Conservation (phyloP, 2,329 filamentous ascomycete species). For the Claviceps capensis region DNA sequence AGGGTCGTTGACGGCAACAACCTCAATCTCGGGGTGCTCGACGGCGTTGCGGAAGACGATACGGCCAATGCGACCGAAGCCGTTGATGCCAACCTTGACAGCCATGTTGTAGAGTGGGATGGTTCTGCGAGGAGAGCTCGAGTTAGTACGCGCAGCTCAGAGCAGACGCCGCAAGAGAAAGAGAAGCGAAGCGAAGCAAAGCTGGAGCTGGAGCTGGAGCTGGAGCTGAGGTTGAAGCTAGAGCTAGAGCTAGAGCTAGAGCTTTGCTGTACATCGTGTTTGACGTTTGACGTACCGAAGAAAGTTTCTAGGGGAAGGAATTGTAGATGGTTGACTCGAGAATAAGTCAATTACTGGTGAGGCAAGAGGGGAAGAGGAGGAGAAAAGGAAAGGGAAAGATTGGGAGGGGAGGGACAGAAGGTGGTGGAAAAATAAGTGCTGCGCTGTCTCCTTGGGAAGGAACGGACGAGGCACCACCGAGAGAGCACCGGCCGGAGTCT, state of each 20-base stretch:
- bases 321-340: slow-evolving; percentile 1
- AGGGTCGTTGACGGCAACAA: slow-evolving; percentile 97
- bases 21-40: slow-evolving; percentile 76
- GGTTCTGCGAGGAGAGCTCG: slow-evolving; percentile 2
- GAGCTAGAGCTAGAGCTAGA: not conserved
- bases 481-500: not conserved
- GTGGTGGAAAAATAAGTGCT: slow-evolving; percentile 3
- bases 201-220: not conserved
- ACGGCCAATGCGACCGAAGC: slow-evolving; percentile 98
- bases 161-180: not conserved
- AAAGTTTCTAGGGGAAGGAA: slow-evolving; percentile 1
- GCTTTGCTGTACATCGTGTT: not conserved
- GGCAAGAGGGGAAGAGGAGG: not conserved
- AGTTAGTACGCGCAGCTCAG: not conserved
- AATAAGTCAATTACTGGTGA: not conserved
- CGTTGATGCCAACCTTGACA: slow-evolving; percentile 92
- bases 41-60: slow-evolving; percentile 98
- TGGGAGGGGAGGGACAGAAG: slow-evolving; percentile 2
- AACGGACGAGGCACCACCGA: not conserved
- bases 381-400: not conserved
- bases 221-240: not conserved
- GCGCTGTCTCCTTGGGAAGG: not conserved
- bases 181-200: not conserved
- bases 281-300: not conserved
- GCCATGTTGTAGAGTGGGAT: slow-evolving; percentile 21